Conservation (phyloP, 148 eudicot species). For the Persicaria maculosa region DNA sequence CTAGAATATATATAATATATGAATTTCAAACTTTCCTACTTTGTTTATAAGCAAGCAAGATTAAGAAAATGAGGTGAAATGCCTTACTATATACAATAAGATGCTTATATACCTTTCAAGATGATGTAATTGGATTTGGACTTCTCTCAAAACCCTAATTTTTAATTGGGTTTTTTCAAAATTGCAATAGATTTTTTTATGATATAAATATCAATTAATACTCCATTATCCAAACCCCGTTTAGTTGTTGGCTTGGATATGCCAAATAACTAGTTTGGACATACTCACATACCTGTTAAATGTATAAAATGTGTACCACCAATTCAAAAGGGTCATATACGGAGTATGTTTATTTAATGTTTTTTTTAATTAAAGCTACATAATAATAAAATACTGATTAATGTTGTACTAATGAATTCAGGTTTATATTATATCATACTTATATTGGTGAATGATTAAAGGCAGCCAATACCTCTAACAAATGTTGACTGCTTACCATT, state of each 20-base stretch:
- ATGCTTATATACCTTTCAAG: slow-evolving; percentile 11
- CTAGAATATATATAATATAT: slow-evolving; percentile 5
- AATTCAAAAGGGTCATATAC: background rate
- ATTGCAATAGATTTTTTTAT: background rate
- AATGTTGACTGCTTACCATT: slow-evolving; percentile 11
- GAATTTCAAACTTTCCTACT: slow-evolving; percentile 4
- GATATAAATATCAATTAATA: background rate
- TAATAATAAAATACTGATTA: background rate
- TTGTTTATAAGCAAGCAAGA: slow-evolving; percentile 8
- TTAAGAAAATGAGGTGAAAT: background rate
- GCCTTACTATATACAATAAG: slow-evolving; percentile 7
- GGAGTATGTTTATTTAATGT: background rate
- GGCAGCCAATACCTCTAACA: slow-evolving; percentile 4
- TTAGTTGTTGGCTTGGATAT: background rate
- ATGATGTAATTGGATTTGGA: slow-evolving; percentile 3
- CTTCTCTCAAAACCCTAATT: background rate
- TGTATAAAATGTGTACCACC: background rate
- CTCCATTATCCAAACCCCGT: background rate
- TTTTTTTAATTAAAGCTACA: background rate
- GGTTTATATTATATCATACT: background rate
- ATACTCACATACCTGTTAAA: background rate
- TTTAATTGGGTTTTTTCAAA: background rate
- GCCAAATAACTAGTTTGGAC: background rate
- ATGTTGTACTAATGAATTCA: background rate
- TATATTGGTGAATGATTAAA: background rate